These are phyloP conservation scores for Canariomyces notabilis DNA, from an alignment of 2,329 filamentous ascomycete genomes.

Conservation along the genomic window DNA sequence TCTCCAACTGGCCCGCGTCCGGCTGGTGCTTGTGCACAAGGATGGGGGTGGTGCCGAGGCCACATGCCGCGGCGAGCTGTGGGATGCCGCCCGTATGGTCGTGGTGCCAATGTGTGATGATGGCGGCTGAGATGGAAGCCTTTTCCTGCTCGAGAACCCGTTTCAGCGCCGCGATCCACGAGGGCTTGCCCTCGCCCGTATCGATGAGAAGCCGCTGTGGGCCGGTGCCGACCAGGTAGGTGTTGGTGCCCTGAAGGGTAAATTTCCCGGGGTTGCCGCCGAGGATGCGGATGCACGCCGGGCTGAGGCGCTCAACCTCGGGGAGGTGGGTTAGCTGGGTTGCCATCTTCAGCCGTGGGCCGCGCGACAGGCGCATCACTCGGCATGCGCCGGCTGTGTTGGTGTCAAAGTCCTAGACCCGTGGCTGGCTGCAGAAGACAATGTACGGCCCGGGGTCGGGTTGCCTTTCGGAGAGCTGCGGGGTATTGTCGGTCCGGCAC, in stretches of 20 bases:
- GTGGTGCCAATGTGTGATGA: slow-evolving; percentile 89
- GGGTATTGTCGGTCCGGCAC: slow-evolving; percentile 6
- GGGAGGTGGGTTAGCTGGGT: slow-evolving; percentile 59
- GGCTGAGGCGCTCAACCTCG: slow-evolving; percentile 71
- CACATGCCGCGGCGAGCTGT: slow-evolving; percentile 61
- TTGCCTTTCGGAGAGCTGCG: slow-evolving; percentile 5
- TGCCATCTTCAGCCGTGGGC: slow-evolving; percentile 45
- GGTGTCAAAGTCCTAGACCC: background rate
- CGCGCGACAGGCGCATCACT: background rate
- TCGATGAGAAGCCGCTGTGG: slow-evolving; percentile 74
- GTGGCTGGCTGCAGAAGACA: background rate
- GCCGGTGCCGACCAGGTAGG: slow-evolving; percentile 82
- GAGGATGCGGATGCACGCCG: slow-evolving; percentile 74
- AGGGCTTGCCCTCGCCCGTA: slow-evolving; percentile 74
- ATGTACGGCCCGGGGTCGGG: slow-evolving; percentile 1
- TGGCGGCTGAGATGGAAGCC: slow-evolving; percentile 60
- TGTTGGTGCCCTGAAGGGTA: slow-evolving; percentile 78
- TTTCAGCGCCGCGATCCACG: slow-evolving; percentile 66
- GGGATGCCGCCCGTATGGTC: slow-evolving; percentile 77
- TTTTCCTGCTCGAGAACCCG: slow-evolving; percentile 62
- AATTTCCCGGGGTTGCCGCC: slow-evolving; percentile 88
- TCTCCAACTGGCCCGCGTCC: slow-evolving; percentile 33
- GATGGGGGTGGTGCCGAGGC: too few relatives aligned
- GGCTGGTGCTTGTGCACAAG: slow-evolving; percentile 58
- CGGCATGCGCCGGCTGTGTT: background rate